A percentile compares a stretch with the other conserved stretches of the same genome.
Conservation (phyloP, 2,329 filamentous ascomycete species). For the Fusarium solani-melongenae region DNA sequence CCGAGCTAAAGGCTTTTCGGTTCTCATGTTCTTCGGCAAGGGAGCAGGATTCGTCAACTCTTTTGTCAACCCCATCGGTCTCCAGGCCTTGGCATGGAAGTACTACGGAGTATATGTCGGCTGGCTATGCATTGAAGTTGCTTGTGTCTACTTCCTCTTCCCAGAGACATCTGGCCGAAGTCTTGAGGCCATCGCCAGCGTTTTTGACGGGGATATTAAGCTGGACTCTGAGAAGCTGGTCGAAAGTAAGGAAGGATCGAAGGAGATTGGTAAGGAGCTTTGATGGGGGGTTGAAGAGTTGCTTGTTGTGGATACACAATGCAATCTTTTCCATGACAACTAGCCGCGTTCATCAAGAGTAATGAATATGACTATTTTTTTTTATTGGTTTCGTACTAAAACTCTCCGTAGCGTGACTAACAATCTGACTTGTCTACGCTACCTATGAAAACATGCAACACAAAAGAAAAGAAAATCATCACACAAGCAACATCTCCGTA, state of each 20-base stretch:
- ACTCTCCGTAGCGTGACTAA: not conserved
- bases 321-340: not conserved
- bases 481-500: not conserved
- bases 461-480: not conserved
- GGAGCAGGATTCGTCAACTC: constrained; percentile 11
- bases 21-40: constrained; percentile 33
- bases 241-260: not conserved
- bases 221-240: not conserved
- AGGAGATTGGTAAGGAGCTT: not conserved
- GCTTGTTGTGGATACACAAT: not conserved
- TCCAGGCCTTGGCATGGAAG: constrained; percentile 15
- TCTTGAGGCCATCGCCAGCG: not conserved
- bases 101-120: constrained; percentile 16
- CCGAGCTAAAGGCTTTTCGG: constrained; percentile 25
- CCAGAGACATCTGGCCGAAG: constrained; percentile 13
- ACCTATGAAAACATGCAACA: not conserved
- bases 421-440: not conserved
- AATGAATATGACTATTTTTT: too few species aligned
- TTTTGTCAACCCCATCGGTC: constrained; percentile 17
- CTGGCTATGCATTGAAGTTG: constrained; percentile 9
- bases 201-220: not conserved
- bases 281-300: not conserved
- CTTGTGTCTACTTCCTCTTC: constrained; percentile 9
- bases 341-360: not conserved
- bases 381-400: not conserved